These are phyloP conservation scores for Chloropicon primus DNA, from an alignment of 139 green algal species.

Conservation along the genomic window DNA sequence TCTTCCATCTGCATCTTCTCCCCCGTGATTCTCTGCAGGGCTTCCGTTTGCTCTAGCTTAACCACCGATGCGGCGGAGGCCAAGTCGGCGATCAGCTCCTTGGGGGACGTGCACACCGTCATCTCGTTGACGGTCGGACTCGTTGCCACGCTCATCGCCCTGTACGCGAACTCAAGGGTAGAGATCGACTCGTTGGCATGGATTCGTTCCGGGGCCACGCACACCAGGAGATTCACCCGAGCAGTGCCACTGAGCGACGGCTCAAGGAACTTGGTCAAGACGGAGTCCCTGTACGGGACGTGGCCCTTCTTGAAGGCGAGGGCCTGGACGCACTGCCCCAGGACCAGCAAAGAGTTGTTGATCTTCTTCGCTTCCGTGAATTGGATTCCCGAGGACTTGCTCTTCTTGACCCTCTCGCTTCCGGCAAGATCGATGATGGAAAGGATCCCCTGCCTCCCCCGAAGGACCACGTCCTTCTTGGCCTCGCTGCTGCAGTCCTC, in stretches of 20 bases:
- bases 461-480: not conserved
- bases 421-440: not conserved
- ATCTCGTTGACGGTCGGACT: not conserved
- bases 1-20: not conserved
- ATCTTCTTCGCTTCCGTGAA: slow-evolving; percentile 25
- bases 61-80: not conserved
- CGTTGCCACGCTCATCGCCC: slow-evolving; percentile 18
- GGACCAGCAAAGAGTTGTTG: slow-evolving; percentile 21
- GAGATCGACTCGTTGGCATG: not conserved
- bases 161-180: slow-evolving; percentile 18
- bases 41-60: not conserved
- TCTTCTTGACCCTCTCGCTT: slow-evolving; percentile 12
- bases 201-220: not conserved
- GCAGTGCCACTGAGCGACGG: slow-evolving; percentile 12
- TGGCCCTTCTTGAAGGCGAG: not conserved
- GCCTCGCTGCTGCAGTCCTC: not conserved
- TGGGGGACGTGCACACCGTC: not conserved
- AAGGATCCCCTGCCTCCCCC: not conserved
- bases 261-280: slow-evolving; percentile 15
- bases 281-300: slow-evolving; percentile 8
- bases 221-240: slow-evolving; percentile 12
- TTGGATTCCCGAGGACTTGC: not conserved
- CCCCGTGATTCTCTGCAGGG: not conserved
- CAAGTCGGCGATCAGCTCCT: not conserved
- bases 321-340: slow-evolving; percentile 17